Evolutionary conservation across 2,329 filamentous ascomycete species (phyloP).

Genomic region (Ramichloridium luteum): DNA sequence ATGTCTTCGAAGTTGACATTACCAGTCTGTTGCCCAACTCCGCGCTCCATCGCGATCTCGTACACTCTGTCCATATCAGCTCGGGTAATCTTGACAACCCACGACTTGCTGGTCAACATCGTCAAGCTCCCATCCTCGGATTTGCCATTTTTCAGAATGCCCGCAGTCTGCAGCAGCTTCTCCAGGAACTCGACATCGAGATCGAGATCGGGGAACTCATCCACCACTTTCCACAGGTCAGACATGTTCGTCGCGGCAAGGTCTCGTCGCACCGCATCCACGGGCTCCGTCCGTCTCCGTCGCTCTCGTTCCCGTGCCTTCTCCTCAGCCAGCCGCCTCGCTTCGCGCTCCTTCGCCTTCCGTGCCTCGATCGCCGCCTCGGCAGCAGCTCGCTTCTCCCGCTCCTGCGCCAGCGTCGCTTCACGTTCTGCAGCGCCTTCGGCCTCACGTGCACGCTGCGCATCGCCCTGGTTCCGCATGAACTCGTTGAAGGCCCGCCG

Average conservation of each 20-base stretch:
- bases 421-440: constrained; percentile 35
- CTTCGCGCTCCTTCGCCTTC: constrained; percentile 29
- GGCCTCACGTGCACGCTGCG: constrained; percentile 31
- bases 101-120: constrained; percentile 33
- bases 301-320: constrained; percentile 28
- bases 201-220: constrained; percentile 16
- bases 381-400: constrained; percentile 28
- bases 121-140: constrained; percentile 17
- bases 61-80: constrained; percentile 31
- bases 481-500: constrained; percentile 38
- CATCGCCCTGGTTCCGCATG: constrained; percentile 35
- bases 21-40: too few relatives aligned
- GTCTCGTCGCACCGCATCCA: constrained; percentile 22
- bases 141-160: constrained; percentile 21
- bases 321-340: constrained; percentile 27
- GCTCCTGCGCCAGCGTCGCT: constrained; percentile 29
- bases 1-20: too few relatives aligned
- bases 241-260: constrained; percentile 21
- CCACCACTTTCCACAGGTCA: constrained; percentile 30
- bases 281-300: constrained; percentile 20
- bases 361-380: constrained; percentile 33
- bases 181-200: constrained; percentile 31
- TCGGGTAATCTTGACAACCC: constrained; percentile 30
- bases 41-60: constrained; percentile 24
- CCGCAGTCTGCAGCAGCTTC: constrained; percentile 29